A percentile compares a stretch with the other conserved stretches of the same genome.
phyloP scores from a whole-genome alignment of 176 grass and related monocot species.

The Ananas comosus region DNA sequence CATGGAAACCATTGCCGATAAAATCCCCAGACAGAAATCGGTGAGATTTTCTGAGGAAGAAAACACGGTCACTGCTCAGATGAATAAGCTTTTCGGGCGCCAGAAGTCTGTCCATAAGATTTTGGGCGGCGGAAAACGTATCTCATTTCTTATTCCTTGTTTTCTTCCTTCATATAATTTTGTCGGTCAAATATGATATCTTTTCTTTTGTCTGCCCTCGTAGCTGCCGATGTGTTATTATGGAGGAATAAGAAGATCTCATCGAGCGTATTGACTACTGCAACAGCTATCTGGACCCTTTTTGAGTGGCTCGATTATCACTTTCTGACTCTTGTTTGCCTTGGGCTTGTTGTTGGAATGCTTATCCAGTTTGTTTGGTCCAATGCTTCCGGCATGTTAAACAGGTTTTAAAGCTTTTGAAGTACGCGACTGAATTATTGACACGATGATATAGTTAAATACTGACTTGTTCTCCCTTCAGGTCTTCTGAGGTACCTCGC shows the following conservation, averaged over 20 bases:
- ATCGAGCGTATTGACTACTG: conserved; percentile 50
- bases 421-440: neutral
- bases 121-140: conserved; percentile 68
- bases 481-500: conserved; percentile 38
- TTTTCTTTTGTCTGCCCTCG: neutral
- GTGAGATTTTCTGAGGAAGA: conserved; percentile 32
- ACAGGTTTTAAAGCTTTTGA: conserved; percentile 20
- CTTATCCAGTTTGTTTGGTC: conserved; percentile 61
- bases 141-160: conserved; percentile 12
- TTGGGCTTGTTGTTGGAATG: conserved; percentile 60
- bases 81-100: conserved; percentile 38
- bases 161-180: neutral
- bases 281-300: conserved; percentile 63
- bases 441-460: neutral
- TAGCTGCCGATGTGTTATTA: conserved; percentile 76
- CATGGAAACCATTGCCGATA: conserved; percentile 49
- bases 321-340: conserved; percentile 48
- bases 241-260: conserved; percentile 99
- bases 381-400: conserved; percentile 38
- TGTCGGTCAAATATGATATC: neutral
- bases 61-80: conserved; percentile 31
- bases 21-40: conserved; percentile 37
- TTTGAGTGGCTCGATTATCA: conserved; percentile 88
- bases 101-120: conserved; percentile 46
- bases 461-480: conserved; percentile 25